Evolutionary conservation across 257 asterid genomes (phyloP), one percentile per base, ranked within the genome.

Genomic region (Verbascum thapsus): DNA sequence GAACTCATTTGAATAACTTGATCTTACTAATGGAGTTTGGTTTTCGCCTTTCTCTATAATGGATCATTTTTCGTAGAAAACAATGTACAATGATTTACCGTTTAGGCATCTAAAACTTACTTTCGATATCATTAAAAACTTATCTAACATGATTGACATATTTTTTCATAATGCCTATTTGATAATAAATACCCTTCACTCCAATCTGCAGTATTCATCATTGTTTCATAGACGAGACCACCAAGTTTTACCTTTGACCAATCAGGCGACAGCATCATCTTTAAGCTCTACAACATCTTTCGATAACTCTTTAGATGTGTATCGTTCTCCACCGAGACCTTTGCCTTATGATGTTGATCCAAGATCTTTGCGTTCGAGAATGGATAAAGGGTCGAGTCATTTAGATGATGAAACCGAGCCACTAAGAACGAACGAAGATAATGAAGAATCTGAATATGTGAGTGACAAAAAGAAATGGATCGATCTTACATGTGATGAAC

Each of bases 391-490:
- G 37, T 87, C 97, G 5, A 94, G 91, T 54, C 99, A 94, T 58
- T 79, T 86, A 1, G 86, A 79, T 9, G 96, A 94, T 58, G 99
- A 94, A 78, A 76, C 81, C 20, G 99, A 83, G 49, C 99, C 95
- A 8, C 83, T 94, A 10, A 81, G 96, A 73, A 72, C 84, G 64
- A 74, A 69, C 26, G 94, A 74, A 73, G 80, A 63, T 56, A 90
- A 81, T 32, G 94, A 82, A 54, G 96, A 84, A 66, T 81, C 86
- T 4, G 95, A 89, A 34, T 66, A 81, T 35, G 55, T 80, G 82
- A 70, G 72, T 70, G 61, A 44, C 59, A 85, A 84, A 55, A 82
- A 60, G 55, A 94, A 85, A 80, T 85, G 94, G 95, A 79, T 65
- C 32, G 82, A 83, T 74, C n/a, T n/a, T n/a, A 66, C 78, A 7